A percentile compares a stretch with the other conserved stretches of the same genome.
phyloP scores from a whole-genome alignment of 257 asterid genomes.

The Echites panduratus region DNA sequence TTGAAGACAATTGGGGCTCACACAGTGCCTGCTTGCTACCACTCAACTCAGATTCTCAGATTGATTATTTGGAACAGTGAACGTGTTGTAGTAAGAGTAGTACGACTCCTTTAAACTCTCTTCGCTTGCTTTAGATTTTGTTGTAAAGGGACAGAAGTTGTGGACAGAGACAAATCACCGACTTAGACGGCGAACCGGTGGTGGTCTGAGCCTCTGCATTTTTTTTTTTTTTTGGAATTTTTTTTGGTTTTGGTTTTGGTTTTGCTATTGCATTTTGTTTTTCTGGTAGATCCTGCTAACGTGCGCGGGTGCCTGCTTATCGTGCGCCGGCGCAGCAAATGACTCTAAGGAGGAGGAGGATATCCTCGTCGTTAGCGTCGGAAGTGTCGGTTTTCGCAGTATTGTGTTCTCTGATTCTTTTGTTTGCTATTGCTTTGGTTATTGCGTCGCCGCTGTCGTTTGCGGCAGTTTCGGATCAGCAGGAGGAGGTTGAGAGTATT shows the following conservation, averaged over 20 bases:
- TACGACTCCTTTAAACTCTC: background rate
- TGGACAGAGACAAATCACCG: conserved; percentile 28
- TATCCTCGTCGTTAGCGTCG: conserved; percentile 27
- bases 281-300: conserved; percentile 17
- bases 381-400: conserved; percentile 7
- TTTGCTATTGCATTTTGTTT: background rate
- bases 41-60: conserved; percentile 5
- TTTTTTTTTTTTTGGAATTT: background rate
- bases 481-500: conserved; percentile 1
- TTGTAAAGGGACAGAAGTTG: conserved; percentile 20
- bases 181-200: background rate
- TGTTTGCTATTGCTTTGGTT: conserved; percentile 16
- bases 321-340: conserved; percentile 64
- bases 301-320: conserved; percentile 45
- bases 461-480: conserved; percentile 11
- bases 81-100: background rate
- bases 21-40: background rate
- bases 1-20: conserved; percentile 4
- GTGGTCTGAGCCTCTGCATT: background rate
- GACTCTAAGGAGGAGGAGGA: conserved; percentile 34
- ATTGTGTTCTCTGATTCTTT: conserved; percentile 10
- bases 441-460: conserved; percentile 16
- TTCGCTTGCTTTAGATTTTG: background rate
- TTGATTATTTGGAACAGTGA: background rate
- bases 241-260: no score